Evolutionary conservation across 2,329 filamentous ascomycete species (phyloP), one percentile per base, ranked within the genome.

Genomic region (Cladorrhinum sp.): DNA sequence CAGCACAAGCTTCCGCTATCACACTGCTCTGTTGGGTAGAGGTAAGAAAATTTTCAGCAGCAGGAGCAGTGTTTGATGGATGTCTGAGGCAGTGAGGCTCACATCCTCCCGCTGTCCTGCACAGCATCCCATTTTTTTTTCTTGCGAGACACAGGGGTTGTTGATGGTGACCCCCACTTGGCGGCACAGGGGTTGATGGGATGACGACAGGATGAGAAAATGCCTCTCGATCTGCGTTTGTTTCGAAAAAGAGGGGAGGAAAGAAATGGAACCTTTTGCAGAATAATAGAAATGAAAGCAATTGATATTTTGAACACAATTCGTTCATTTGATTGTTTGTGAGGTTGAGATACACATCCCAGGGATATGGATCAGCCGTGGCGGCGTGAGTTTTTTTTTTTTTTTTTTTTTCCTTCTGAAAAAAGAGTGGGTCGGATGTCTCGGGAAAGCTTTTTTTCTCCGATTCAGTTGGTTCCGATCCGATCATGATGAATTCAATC

Each of bases 31-130:
- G 42, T 18, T 20, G 42, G 42, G 42, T 46, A 9, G 42, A 18
- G 42, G 42, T 14, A 20, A 58, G 64, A 69, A 69, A 68, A 62
- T 66, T 69, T 69, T 66, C 63, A 61, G 56, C 54, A 8, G n/a
- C 42, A 21, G 12, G 12, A 18, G n/a, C 7, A 4, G 42, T 20
- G n/a, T 18, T 21, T 46, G n/a, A n/a, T n/a, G n/a, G 66, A 64
- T 65, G 65, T 68, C 64, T 68, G 63, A 66, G 64, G 67, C 63
- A 60, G 9, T 64, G 67, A 67, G 67, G 66, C 67, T 69, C 42
- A 18, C 67, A 28, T 28, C n/a, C n/a, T 28, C 26, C 26, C 9
- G 4, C 48, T 16, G 9, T 36, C 33, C 33, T 36, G 33, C 33
- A 36, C 33, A 36, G 33, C 33, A 36, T 46, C 42, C 12, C 42